Evolutionary conservation across 148 eudicot species (phyloP).

Genomic region (Dysphania ambrosioides): DNA sequence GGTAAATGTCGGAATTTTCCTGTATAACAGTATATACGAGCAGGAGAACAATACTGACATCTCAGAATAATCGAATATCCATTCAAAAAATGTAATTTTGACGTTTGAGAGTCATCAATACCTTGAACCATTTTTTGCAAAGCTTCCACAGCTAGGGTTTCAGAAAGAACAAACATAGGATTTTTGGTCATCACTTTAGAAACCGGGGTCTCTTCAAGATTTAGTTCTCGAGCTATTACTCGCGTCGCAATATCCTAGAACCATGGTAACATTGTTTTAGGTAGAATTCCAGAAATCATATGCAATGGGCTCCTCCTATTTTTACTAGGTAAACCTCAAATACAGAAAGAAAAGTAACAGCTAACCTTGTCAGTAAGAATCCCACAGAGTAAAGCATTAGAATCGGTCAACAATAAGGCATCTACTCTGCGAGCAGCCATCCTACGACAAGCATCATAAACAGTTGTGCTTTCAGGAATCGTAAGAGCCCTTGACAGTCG

Average conservation of each 20-base stretch:
- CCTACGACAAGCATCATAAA: constrained; percentile 82
- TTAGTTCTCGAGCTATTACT: constrained; percentile 77
- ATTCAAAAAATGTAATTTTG: neutral
- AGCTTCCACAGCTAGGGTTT: constrained; percentile 92
- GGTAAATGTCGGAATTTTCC: constrained; percentile 98
- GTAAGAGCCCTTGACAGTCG: constrained; percentile 91
- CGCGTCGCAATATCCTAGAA: constrained; percentile 83
- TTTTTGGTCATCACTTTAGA: constrained; percentile 95
- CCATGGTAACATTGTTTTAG: constrained; percentile 18
- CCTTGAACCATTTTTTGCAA: constrained; percentile 98
- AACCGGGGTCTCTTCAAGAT: constrained; percentile 86
- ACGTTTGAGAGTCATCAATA: constrained; percentile 18
- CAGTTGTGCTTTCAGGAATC: constrained; percentile 80
- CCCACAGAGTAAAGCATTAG: constrained; percentile 90
- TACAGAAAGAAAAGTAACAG: constrained; percentile 8
- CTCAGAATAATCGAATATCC: neutral
- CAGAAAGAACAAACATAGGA: constrained; percentile 90
- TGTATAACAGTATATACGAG: constrained; percentile 23
- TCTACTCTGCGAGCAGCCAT: constrained; percentile 93
- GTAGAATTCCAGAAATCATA: neutral
- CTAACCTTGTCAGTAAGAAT: constrained; percentile 92
- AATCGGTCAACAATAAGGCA: constrained; percentile 90
- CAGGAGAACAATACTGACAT: neutral
- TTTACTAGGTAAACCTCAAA: constrained; percentile 1
- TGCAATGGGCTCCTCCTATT: neutral